phyloP scores from a whole-genome alignment of 2,329 filamentous ascomycete species.

The Didymella sp. region DNA sequence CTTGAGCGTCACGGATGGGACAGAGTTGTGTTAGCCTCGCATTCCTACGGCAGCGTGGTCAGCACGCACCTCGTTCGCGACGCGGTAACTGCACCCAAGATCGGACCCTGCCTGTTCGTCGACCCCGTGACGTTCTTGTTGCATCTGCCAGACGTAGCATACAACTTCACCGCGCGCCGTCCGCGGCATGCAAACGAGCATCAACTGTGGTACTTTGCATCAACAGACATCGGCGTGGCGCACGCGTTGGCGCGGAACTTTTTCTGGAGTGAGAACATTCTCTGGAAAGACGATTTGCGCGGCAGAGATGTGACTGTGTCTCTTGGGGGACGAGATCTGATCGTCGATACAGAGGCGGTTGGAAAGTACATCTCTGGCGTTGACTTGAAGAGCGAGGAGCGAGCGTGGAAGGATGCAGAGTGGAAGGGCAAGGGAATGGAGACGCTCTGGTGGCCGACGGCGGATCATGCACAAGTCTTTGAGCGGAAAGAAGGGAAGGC shows the following conservation, averaged over 20 bases:
- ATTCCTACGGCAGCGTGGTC: conserved; percentile 69
- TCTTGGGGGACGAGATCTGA: conserved; percentile 67
- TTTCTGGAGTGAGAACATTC: conserved; percentile 74
- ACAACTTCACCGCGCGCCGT: conserved; percentile 64
- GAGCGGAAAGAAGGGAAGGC: conserved; percentile 35
- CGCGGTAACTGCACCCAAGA: conserved; percentile 52
- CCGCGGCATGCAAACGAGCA: conserved; percentile 67
- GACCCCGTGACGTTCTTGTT: conserved; percentile 72
- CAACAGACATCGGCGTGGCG: conserved; percentile 70
- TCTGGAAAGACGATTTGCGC: conserved; percentile 71
- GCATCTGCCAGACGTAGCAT: conserved; percentile 73
- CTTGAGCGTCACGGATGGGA: conserved; percentile 65
- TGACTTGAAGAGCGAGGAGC: conserved; percentile 39
- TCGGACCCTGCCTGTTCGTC: conserved; percentile 61
- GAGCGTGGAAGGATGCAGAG: conserved; percentile 43
- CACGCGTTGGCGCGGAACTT: conserved; percentile 70
- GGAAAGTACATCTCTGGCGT: conserved; percentile 62
- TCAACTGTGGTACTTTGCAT: conserved; percentile 74
- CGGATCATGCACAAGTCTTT: conserved; percentile 68
- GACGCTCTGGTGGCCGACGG: conserved; percentile 65
- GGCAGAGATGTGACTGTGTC: conserved; percentile 61
- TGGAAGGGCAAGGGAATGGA: conserved; percentile 58
- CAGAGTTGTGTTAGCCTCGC: conserved; percentile 66
- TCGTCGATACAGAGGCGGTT: conserved; percentile 67
- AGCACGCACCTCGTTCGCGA: conserved; percentile 67